Base-by-base conservation (phyloP, 2,329 filamentous ascomycete species). In the Chrysoporthe austroafricana region DNA sequence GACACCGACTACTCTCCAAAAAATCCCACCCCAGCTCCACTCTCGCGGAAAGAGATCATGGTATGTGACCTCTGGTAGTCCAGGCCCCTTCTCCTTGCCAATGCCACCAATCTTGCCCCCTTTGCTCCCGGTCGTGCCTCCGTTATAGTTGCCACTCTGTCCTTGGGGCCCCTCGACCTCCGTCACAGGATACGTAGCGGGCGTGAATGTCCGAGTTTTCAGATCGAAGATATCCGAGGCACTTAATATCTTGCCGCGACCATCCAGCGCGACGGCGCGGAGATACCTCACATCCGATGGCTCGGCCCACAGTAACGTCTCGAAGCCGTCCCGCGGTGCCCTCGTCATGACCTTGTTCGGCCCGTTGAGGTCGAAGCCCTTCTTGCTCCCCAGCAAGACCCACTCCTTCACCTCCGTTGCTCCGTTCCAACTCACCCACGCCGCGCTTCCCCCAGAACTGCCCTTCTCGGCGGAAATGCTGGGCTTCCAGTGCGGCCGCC, bases 391-490 rank as follows among this genome's bases (percentile, higher is more conserved):
- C 0, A 71, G 66, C 21, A 71, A 26, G 21, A 66, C 69, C 70
- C 70, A 71, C 8, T 48, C 44, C 7, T 63, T 56, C 26, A 71
- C 54, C 14, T 67, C 60, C 3, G 70, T 71, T n/a, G 70, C 68
- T 42, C 70, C 68, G 43, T 70, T 68, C 68, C 70, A 71, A 61
- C 70, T 71, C 3, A 57, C 61, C 58, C 63, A 71, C 39, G 63
- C 65, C 7, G 44, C 65, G 21, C 42, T 39, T 34, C 56, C 62
- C 9, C 67, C 66, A 7, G 52, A 26, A 4, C 66, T 63, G 7
- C 63, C 68, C 5, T 69, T 70, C 50, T 65, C 66, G 39, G 72
- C 65, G 34, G 65, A 70, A 11, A 73, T 62, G n/a, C 68, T 65
- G 8, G 74, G 74, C 8, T 66, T 62, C 67, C 71, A 73, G 7